phyloP scores from a whole-genome alignment of 345 rosid species.

The Eucalyptus regnans region DNA sequence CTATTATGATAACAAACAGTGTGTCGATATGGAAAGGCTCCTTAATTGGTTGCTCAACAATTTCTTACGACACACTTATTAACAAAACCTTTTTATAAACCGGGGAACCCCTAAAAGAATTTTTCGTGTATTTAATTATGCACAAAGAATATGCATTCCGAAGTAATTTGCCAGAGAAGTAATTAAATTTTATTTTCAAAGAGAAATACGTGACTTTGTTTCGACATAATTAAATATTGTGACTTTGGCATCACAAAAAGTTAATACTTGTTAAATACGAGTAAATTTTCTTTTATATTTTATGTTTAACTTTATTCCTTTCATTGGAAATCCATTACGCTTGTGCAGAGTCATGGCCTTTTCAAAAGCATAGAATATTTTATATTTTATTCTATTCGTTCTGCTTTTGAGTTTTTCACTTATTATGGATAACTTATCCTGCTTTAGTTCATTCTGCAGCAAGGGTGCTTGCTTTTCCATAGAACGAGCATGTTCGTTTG shows the following conservation, averaged over 20 bases:
- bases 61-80: not conserved
- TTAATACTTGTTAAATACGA: not conserved
- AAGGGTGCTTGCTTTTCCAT: not conserved
- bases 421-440: not conserved
- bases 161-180: not conserved
- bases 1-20: not conserved
- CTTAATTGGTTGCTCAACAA: not conserved
- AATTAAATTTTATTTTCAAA: not conserved
- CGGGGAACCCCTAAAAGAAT: not conserved
- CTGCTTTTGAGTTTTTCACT: not conserved
- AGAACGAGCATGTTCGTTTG: not conserved
- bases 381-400: not conserved
- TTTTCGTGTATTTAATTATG: not conserved
- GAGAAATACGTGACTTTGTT: not conserved
- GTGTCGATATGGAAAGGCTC: not conserved
- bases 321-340: not conserved
- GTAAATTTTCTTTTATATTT: not conserved
- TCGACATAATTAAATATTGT: not conserved
- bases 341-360: not conserved
- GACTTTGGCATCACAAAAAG: not conserved
- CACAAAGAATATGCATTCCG: not conserved
- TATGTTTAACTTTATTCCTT: not conserved
- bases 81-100: not conserved
- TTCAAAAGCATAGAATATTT: not conserved
- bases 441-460: not conserved